Conservation (phyloP, 73 alveolate species). For the Paramecium biaurelia region DNA sequence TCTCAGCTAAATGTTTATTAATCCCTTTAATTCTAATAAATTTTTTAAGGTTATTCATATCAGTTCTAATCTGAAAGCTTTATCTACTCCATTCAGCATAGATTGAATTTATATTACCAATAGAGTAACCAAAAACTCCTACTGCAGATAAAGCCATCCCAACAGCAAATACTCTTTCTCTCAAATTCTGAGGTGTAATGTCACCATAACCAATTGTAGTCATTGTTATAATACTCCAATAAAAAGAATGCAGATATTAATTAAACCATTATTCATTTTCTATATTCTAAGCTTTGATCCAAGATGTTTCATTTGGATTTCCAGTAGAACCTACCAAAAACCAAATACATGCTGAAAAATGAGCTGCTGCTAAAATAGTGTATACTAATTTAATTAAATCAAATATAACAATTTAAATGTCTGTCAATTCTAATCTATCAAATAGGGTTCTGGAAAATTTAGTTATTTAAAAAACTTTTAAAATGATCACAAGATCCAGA, state of each 20-base stretch:
- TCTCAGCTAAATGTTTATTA: neutral
- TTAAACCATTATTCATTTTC: neutral
- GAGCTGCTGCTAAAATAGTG: conserved; percentile 25
- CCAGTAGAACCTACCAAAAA: conserved; percentile 38
- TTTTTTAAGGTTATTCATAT: conserved; percentile 43
- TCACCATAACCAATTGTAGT: conserved; percentile 64
- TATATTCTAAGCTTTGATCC: neutral
- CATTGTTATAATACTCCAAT: conserved; percentile 58
- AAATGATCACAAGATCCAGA: neutral
- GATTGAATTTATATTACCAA: conserved; percentile 33
- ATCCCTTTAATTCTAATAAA: conserved; percentile 19
- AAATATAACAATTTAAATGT: neutral
- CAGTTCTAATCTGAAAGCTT: neutral
- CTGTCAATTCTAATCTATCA: conserved; percentile 23
- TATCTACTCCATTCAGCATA: conserved; percentile 42
- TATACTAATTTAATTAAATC: conserved; percentile 26
- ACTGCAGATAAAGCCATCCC: conserved; percentile 57
- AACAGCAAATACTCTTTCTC: conserved; percentile 38
- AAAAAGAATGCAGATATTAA: conserved; percentile 15
- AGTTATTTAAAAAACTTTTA: neutral
- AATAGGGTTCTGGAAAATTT: neutral
- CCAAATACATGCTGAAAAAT: conserved; percentile 46
- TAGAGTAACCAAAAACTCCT: conserved; percentile 56
- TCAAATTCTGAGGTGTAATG: conserved; percentile 34
- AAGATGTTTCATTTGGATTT: neutral